A percentile compares a stretch with the other conserved stretches of the same genome.
phyloP scores from a whole-genome alignment of 176 grass and related monocot species.

The Oryza glumipatula region DNA sequence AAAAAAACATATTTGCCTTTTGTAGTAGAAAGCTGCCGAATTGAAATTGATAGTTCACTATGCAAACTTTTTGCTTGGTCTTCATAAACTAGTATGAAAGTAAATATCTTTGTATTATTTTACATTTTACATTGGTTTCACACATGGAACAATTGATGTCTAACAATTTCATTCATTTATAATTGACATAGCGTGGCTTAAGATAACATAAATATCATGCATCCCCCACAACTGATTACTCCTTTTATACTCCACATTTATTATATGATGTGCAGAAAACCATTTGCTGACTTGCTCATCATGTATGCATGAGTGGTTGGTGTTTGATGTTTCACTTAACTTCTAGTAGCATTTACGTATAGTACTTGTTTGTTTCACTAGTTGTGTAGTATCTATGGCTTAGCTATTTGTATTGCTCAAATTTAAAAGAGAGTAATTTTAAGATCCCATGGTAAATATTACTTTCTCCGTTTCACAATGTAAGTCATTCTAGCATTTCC shows the following conservation, averaged over 20 bases:
- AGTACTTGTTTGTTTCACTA: background rate
- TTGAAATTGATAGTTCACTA: background rate
- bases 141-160: too few species aligned
- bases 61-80: too few species aligned
- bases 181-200: too few species aligned
- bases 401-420: background rate
- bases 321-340: too few species aligned
- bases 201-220: too few species aligned
- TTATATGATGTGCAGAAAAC: background rate
- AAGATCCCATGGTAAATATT: background rate
- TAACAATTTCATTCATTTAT: too few species aligned
- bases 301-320: background rate
- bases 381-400: background rate
- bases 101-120: too few species aligned
- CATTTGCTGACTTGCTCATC: background rate
- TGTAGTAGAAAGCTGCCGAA: background rate
- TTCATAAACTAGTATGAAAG: too few species aligned
- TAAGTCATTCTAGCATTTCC: too few species aligned
- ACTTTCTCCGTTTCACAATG: too few species aligned
- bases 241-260: background rate
- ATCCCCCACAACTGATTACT: background rate
- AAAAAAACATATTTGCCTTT: background rate
- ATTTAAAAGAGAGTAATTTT: background rate
- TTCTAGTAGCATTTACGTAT: too few species aligned
- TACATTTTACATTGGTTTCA: too few species aligned